Evolutionary conservation across 106 monocot genomes (phyloP).

Genomic region (Acorus calamus): DNA sequence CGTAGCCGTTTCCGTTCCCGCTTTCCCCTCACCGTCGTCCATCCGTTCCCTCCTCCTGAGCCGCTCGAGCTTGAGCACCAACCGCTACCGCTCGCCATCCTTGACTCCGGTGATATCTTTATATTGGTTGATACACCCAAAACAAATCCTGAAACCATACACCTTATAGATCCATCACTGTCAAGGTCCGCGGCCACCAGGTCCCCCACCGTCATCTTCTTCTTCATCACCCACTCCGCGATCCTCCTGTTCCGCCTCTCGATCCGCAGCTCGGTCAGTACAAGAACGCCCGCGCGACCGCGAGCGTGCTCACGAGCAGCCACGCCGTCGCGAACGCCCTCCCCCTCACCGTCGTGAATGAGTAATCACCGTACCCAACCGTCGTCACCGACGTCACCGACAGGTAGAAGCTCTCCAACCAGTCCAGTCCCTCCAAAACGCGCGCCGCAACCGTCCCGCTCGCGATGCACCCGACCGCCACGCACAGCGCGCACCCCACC

Average conservation of each 20-base stretch:
- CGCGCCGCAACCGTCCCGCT: conserved; percentile 12
- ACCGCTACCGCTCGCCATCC: too few species aligned
- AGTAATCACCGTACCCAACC: conserved; percentile 20
- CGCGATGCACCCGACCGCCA: conserved; percentile 12
- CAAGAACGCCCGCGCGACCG: conserved; percentile 17
- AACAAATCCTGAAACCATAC: background rate
- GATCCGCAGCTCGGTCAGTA: conserved; percentile 24
- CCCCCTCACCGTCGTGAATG: conserved; percentile 17
- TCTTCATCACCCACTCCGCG: conserved; percentile 12
- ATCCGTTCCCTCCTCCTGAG: too few species aligned
- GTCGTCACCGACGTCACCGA: conserved; percentile 29
- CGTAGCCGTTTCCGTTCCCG: too few species aligned
- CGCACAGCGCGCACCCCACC: too few species aligned
- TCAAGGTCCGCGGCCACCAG: conserved; percentile 17
- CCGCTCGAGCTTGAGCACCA: too few species aligned
- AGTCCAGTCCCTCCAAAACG: conserved; percentile 14
- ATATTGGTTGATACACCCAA: too few species aligned
- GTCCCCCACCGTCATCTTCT: conserved; percentile 15
- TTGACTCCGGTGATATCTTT: too few species aligned
- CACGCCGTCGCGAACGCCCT: conserved; percentile 20
- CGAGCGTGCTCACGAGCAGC: conserved; percentile 22
- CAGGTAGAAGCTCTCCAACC: conserved; percentile 21
- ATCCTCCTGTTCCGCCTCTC: conserved; percentile 15
- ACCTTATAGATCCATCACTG: conserved; percentile 25
- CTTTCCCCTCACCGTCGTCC: too few species aligned